Base-by-base conservation (phyloP, 148 eudicot species). In the Dysphania ambrosioides region DNA sequence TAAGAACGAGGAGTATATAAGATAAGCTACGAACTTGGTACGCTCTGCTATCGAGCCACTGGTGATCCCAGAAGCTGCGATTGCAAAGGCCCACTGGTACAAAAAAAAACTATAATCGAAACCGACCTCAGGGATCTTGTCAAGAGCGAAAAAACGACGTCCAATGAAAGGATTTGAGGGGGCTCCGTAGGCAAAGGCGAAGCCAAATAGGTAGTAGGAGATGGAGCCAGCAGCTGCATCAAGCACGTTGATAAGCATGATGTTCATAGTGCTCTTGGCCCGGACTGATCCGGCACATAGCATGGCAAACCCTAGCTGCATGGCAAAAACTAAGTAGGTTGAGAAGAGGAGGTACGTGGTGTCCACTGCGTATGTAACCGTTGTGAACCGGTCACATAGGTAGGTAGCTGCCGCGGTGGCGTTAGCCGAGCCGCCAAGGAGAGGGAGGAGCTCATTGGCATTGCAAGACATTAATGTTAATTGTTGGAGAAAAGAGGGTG, bases 251-350 rank as follows among this genome's bases (percentile, higher is more conserved):
- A 86, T 86, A 58, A 86, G 85, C 87, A 86, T 83, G 73, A 86
- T 86, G 82, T 84, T 86, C 87, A 86, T 83, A 41, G 87, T 83
- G 80, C 84, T 86, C 68, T 86, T 86, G 53, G 87, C 87, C 15
- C 88, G 86, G 67, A 86, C 88, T 40, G 89, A 86, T 68, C 89
- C 89, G 9, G 89, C 89, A 73, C 89, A 86, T 34, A 86, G 83
- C 89, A 86, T 86, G 71, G 89, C 89, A 62, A 86, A 86, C 44
- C 89, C 89, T 34, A 86, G 80, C 66, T 86, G 89, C 89, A 86
- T 86, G n/a, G 87, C 83, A 58, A 86, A 86, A 6, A 86, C 89
- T 0, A 86, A 76, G 84, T 86, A 86, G 47, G 89, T 78, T 5
- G 89, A 86, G 77, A 86, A 84, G 24, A 86, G 78, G 16, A 86